Conservation (phyloP, 345 rosid genomes). For the Turritis glabra region DNA sequence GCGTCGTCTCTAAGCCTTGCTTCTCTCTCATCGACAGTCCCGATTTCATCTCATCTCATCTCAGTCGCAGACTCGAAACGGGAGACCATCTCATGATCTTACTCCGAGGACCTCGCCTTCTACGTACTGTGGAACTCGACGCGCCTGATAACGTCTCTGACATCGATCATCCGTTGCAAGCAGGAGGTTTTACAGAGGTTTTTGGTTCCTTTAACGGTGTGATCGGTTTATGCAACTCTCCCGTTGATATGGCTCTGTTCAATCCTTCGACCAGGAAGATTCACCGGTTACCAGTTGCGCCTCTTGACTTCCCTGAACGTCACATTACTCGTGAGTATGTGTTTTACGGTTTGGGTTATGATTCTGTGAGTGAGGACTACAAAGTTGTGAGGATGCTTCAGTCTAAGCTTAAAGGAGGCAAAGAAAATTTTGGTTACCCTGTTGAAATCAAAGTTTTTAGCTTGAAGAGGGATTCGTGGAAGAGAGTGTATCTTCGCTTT, state of each 20-base stretch:
- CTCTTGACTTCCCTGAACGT: conserved; percentile 10
- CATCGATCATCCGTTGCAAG: conserved; percentile 44
- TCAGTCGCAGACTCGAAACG: conserved; percentile 33
- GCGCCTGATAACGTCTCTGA: conserved; percentile 27
- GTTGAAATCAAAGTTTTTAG: conserved; percentile 43
- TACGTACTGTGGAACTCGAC: conserved; percentile 38
- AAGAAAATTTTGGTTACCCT: background rate
- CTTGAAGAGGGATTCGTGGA: conserved; percentile 41
- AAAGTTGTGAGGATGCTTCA: conserved; percentile 49
- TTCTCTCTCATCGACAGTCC: conserved; percentile 44
- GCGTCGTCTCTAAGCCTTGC: conserved; percentile 42
- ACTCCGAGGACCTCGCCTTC: conserved; percentile 34
- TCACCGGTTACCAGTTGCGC: conserved; percentile 36
- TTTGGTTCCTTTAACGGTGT: conserved; percentile 53
- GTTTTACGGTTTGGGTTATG: conserved; percentile 52
- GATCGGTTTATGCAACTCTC: conserved; percentile 46
- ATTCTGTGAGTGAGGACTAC: conserved; percentile 43
- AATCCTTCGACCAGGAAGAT: conserved; percentile 40
- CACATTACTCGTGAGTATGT: conserved; percentile 20
- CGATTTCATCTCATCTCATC: conserved; percentile 46
- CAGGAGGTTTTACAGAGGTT: conserved; percentile 39
- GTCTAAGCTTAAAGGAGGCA: conserved; percentile 12
- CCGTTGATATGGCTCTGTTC: conserved; percentile 45
- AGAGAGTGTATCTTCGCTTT: conserved; percentile 30
- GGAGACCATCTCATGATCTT: conserved; percentile 37